Conservation (phyloP, 805 yeast species). For the Isabelozyma gotoi region DNA sequence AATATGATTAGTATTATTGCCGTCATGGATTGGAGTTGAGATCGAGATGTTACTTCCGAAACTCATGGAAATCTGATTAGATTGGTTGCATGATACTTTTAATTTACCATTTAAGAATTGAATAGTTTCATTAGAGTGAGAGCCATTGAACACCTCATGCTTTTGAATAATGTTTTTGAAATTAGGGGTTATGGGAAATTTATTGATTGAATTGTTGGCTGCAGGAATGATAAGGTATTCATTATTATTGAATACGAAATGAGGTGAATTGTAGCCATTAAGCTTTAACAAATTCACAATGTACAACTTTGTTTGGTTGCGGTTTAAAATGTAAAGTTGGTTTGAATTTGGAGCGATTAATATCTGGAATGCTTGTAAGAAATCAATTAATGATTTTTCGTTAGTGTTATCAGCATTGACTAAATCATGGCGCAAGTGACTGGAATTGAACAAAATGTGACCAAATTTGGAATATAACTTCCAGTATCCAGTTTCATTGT, state of each 20-base stretch:
- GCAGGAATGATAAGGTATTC: constrained; percentile 24
- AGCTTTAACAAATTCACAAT: constrained; percentile 17
- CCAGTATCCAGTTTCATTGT: constrained; percentile 25
- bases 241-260: constrained; percentile 20
- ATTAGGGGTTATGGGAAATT: constrained; percentile 30
- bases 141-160: constrained; percentile 21
- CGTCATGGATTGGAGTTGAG: constrained; percentile 27
- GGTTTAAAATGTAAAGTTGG: constrained; percentile 8
- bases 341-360: constrained; percentile 17
- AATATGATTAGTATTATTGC: constrained; percentile 27
- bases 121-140: constrained; percentile 6
- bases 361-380: constrained; percentile 23
- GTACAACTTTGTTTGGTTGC: constrained; percentile 16
- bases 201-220: constrained; percentile 9
- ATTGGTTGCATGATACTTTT: constrained; percentile 17
- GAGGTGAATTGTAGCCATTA: constrained; percentile 2
- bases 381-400: constrained; percentile 13
- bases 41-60: constrained; percentile 26
- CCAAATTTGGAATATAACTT: constrained; percentile 35
- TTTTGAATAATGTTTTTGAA: constrained; percentile 25
- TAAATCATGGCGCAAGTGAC: constrained; percentile 20
- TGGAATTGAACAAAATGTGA: constrained; percentile 24
- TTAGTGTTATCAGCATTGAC: constrained; percentile 10
- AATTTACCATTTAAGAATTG: constrained; percentile 21
- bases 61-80: constrained; percentile 27